phyloP scores from a whole-genome alignment of 371 early-diverging fungal species.

The Saksenaea oblongispora region DNA sequence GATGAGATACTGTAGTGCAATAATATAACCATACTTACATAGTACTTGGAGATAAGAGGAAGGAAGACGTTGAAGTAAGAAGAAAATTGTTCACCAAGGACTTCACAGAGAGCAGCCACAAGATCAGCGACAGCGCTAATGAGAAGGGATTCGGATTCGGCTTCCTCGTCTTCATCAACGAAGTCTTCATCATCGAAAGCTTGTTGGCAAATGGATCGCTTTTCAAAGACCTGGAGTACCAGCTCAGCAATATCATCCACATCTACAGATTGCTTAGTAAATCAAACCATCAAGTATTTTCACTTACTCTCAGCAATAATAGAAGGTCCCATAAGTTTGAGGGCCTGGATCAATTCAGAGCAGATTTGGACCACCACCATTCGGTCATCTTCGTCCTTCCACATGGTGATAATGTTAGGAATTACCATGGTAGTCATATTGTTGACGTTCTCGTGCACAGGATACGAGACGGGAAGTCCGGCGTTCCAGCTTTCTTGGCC shows the following conservation, averaged over 20 bases:
- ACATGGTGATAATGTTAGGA: constrained; percentile 67
- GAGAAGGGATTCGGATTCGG: constrained; percentile 82
- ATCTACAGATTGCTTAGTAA: constrained; percentile 20
- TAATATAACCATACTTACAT: constrained; percentile 36
- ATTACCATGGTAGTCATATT: constrained; percentile 69
- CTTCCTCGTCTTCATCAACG: constrained; percentile 78
- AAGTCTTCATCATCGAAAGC: constrained; percentile 71
- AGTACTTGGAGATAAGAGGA: constrained; percentile 82
- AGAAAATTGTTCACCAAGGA: constrained; percentile 74
- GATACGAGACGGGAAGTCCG: constrained; percentile 65
- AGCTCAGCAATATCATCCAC: constrained; percentile 60
- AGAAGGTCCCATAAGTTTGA: constrained; percentile 79
- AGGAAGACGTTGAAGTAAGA: constrained; percentile 75
- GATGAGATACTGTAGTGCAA: not conserved
- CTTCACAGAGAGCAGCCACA: constrained; percentile 75
- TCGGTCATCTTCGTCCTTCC: constrained; percentile 84
- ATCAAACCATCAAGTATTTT: not conserved
- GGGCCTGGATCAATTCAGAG: constrained; percentile 67
- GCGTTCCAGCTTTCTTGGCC: constrained; percentile 69
- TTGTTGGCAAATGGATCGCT: constrained; percentile 84
- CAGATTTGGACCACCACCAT: constrained; percentile 79
- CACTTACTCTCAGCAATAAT: constrained; percentile 68
- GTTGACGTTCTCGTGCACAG: constrained; percentile 77
- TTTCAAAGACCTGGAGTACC: constrained; percentile 72
- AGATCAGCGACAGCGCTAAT: constrained; percentile 84